Evolutionary conservation across 2,329 filamentous ascomycete species (phyloP), one percentile per base, ranked within the genome.

Genomic region (Balansia obtecta): DNA sequence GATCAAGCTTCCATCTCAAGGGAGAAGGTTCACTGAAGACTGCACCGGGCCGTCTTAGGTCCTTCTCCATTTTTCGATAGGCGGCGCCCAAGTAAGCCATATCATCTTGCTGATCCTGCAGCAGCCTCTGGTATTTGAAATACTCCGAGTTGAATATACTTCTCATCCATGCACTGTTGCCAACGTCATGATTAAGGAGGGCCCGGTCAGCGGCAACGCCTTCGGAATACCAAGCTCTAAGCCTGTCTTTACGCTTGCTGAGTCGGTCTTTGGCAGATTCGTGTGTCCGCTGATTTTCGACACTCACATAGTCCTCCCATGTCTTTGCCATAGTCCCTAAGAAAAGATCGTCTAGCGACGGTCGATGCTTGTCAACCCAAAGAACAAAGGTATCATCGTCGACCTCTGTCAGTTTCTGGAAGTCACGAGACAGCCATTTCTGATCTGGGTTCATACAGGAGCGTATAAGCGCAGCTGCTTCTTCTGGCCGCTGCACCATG

Each of bases 71-170:
- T 61, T 84, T 88, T 5, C 79, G 77, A 62, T 93, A 89, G 0
- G 83, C 77, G 0, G 86, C 81, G 41, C 80, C 79, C 53, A 94
- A 77, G 62, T 88, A 96, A 1, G 77, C 75, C 52, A 87, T 77
- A 60, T 90, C 91, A 62, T 98, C 93, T 58, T 96, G 89, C 60
- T 95, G 88, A 60, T 98, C 94, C 65, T 98, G 93, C 49, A 89
- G 70, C 15, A 87, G 77, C 54, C 93, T 78, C 63, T 97, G 91
- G 56, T 95, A 85, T 63, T 95, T 97, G 61, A 91, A 79, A 56
- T 93, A 85, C 63, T 98, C 93, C 0, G 91, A 88, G 46, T 85
- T 83, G 65, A 91, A 93, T 40, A 98, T 95, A 59, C 95, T 97
- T 58, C 90, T 88, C 71, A 91, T 86, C 93, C 91, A 98, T 52